These are phyloP conservation scores for Aurantiochytrium sp. DNA, from an alignment of 108 stramenopile genomes.

Conservation along the genomic window DNA sequence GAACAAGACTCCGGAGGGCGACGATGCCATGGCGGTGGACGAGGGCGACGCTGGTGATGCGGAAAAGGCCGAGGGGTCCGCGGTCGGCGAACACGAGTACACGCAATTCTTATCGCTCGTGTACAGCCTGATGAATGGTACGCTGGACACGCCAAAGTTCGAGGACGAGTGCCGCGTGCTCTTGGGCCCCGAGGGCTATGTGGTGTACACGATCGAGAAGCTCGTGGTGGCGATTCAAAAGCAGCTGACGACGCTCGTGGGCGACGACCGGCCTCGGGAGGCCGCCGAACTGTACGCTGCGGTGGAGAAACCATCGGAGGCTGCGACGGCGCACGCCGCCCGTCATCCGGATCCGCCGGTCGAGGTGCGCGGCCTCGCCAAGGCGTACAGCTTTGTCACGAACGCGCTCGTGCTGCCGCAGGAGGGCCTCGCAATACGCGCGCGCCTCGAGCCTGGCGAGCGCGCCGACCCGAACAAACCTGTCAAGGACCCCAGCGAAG, in stretches of 20 bases:
- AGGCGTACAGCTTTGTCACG: constrained; percentile 9
- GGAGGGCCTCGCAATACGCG: background rate
- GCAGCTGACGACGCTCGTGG: constrained; percentile 42
- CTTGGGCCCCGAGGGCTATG: constrained; percentile 45
- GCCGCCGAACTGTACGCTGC: background rate
- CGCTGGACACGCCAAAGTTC: constrained; percentile 31
- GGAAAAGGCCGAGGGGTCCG: background rate
- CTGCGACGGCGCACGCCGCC: background rate
- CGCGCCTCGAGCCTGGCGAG: background rate
- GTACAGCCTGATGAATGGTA: constrained; percentile 46
- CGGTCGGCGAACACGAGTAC: constrained; percentile 27
- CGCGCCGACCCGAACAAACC: background rate
- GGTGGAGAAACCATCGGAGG: background rate
- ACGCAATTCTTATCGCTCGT: constrained; percentile 44
- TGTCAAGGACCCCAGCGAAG: background rate
- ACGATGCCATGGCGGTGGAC: constrained; percentile 7
- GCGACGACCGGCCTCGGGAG: constrained; percentile 30
- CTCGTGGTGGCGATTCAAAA: constrained; percentile 32
- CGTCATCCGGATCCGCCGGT: background rate
- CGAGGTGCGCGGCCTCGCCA: background rate
- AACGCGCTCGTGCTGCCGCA: background rate
- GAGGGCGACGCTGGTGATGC: background rate
- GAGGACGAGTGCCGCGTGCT: constrained; percentile 58
- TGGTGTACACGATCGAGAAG: constrained; percentile 53
- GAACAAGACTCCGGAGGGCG: background rate